Percentiles rank a stretch among this genome's conserved stretches.
Conservation (phyloP, 257 asterid species). For the Scutellaria minor region DNA sequence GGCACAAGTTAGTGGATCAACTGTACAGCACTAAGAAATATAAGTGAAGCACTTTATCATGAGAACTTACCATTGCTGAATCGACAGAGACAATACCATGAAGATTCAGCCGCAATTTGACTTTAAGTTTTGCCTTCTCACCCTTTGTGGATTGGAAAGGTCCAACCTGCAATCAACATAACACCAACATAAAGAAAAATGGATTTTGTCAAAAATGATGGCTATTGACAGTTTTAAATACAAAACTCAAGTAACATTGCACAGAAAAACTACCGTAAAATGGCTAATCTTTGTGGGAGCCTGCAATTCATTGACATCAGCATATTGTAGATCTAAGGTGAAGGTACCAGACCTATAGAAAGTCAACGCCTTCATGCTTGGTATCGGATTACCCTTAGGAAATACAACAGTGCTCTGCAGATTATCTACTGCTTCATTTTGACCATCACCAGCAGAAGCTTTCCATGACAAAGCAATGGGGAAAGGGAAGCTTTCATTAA, state of each 20-base stretch:
- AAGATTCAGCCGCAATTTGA: slow-evolving; percentile 78
- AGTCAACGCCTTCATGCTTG: slow-evolving; percentile 91
- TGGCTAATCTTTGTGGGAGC: slow-evolving; percentile 81
- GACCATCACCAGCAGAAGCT: slow-evolving; percentile 64
- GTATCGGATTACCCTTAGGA: slow-evolving; percentile 87
- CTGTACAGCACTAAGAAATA: background rate
- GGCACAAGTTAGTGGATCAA: background rate
- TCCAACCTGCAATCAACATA: slow-evolving; percentile 61
- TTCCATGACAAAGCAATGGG: slow-evolving; percentile 86
- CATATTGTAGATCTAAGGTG: slow-evolving; percentile 70
- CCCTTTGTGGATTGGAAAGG: slow-evolving; percentile 72
- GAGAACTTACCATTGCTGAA: slow-evolving; percentile 73
- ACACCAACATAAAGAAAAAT: slow-evolving; percentile 9
- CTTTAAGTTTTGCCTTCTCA: slow-evolving; percentile 75
- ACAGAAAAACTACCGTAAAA: slow-evolving; percentile 61
- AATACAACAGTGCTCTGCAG: slow-evolving; percentile 80
- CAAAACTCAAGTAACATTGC: background rate
- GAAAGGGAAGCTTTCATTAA: slow-evolving; percentile 76
- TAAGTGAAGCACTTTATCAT: background rate
- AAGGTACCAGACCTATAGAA: slow-evolving; percentile 79
- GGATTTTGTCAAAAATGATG: background rate
- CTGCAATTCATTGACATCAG: slow-evolving; percentile 76
- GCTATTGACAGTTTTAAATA: background rate
- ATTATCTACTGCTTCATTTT: slow-evolving; percentile 62
- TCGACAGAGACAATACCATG: slow-evolving; percentile 87